Evolutionary conservation across 345 rosid genomes (phyloP).

Genomic region (Eucalyptus pauciflora): DNA sequence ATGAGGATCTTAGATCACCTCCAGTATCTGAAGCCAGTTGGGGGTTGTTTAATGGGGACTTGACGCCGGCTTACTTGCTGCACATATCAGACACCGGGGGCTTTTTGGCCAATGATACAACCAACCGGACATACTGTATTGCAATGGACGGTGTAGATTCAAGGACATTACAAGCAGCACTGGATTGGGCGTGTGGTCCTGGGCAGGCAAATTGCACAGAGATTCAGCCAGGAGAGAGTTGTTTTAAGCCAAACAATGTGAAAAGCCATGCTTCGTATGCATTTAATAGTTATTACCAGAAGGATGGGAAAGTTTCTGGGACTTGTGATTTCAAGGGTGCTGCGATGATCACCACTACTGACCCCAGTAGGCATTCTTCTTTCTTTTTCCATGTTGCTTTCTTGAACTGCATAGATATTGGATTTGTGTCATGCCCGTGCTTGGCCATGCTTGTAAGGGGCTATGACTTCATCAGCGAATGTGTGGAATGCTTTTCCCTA

Average conservation of each 20-base stretch:
- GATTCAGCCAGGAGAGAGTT: slow-evolving; percentile 86
- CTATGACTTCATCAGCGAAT: not conserved
- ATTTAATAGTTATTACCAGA: slow-evolving; percentile 87
- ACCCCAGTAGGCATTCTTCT: slow-evolving; percentile 53
- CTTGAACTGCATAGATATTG: not conserved
- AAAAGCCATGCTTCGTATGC: slow-evolving; percentile 79
- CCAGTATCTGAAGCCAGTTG: slow-evolving; percentile 87
- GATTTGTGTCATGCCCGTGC: not conserved
- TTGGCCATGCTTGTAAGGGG: not conserved
- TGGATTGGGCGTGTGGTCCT: slow-evolving; percentile 98
- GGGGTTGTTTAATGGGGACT: slow-evolving; percentile 80
- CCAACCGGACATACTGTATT: slow-evolving; percentile 82
- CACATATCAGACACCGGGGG: slow-evolving; percentile 84
- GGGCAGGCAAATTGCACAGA: slow-evolving; percentile 85
- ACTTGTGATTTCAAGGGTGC: slow-evolving; percentile 91
- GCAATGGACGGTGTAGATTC: slow-evolving; percentile 65
- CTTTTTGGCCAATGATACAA: slow-evolving; percentile 79
- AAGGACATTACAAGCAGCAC: slow-evolving; percentile 76
- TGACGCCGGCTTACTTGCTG: slow-evolving; percentile 81
- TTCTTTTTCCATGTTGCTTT: not conserved
- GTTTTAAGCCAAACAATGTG: slow-evolving; percentile 80
- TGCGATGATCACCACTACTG: slow-evolving; percentile 79
- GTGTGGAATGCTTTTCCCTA: not conserved
- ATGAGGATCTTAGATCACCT: slow-evolving; percentile 66
- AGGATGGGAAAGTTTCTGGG: slow-evolving; percentile 48